These are phyloP conservation scores for Fusarium concolor DNA, from an alignment of 2,329 filamentous ascomycete species.

Conservation along the genomic window DNA sequence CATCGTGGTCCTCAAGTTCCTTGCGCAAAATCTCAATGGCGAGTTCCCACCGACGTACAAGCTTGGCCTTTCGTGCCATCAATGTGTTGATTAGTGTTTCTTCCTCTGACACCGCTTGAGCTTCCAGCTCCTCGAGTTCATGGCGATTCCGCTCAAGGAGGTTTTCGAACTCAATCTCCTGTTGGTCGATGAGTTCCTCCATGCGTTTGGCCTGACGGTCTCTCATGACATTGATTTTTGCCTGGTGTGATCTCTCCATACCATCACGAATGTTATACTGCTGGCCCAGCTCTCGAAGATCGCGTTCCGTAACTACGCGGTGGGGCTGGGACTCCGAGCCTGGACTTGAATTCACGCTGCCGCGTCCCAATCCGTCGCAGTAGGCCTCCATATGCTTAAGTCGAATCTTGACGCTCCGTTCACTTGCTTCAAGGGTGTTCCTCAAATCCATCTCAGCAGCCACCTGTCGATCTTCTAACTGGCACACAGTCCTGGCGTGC, in stretches of 20 bases:
- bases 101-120: conserved; percentile 62
- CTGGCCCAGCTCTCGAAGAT: conserved; percentile 68
- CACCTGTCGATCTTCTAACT: conserved; percentile 72
- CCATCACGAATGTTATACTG: conserved; percentile 71
- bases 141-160: conserved; percentile 59
- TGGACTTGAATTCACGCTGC: conserved; percentile 47
- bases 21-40: conserved; percentile 64
- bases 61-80: conserved; percentile 55
- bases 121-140: conserved; percentile 62
- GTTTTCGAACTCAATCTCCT: conserved; percentile 63
- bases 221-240: conserved; percentile 73
- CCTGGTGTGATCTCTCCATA: conserved; percentile 68
- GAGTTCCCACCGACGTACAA: conserved; percentile 65
- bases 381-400: conserved; percentile 76
- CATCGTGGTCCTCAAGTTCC: conserved; percentile 61
- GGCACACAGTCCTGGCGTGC: conserved; percentile 63
- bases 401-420: conserved; percentile 66
- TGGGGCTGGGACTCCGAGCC: conserved; percentile 53
- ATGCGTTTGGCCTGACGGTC: conserved; percentile 71
- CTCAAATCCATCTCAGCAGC: conserved; percentile 71
- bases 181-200: conserved; percentile 67
- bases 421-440: conserved; percentile 65
- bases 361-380: conserved; percentile 64
- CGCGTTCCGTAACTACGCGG: conserved; percentile 68
- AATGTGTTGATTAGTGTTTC: conserved; percentile 61